Evolutionary conservation across 2,329 filamentous ascomycete genomes (phyloP).

Genomic region (Colletotrichum magnum): DNA sequence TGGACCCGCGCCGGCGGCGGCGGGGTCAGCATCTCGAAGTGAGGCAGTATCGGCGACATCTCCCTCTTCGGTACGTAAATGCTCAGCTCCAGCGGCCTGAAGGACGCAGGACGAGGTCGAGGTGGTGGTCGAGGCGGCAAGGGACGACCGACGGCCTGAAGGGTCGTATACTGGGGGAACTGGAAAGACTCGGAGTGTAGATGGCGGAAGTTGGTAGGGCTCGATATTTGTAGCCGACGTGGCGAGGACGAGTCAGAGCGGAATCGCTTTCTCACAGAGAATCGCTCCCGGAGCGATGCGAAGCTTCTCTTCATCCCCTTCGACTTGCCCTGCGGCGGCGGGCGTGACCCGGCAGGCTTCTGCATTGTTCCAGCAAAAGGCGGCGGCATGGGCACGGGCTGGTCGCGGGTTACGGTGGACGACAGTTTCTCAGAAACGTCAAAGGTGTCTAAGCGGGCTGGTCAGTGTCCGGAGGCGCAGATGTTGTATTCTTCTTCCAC

Average conservation of each 20-base stretch:
- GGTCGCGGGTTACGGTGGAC: slow-evolving; percentile 47
- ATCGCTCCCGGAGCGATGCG: slow-evolving; percentile 55
- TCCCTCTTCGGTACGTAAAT: slow-evolving; percentile 62
- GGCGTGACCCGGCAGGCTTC: slow-evolving; percentile 39
- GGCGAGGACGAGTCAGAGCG: slow-evolving; percentile 58
- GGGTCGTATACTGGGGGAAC: slow-evolving; percentile 48
- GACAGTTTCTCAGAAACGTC: slow-evolving; percentile 45
- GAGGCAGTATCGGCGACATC: slow-evolving; percentile 70
- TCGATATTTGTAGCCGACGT: slow-evolving; percentile 70
- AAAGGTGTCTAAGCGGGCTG: slow-evolving; percentile 42
- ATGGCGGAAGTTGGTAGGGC: slow-evolving; percentile 73
- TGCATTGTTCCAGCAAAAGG: slow-evolving; percentile 47
- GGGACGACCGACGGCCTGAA: slow-evolving; percentile 44
- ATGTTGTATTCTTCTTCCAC: slow-evolving; percentile 5
- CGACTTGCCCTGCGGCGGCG: slow-evolving; percentile 49
- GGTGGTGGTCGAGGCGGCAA: slow-evolving; percentile 44
- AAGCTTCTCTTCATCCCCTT: slow-evolving; percentile 54
- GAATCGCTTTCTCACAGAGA: slow-evolving; percentile 62
- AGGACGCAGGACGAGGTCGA: slow-evolving; percentile 53
- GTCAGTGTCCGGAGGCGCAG: slow-evolving; percentile 28
- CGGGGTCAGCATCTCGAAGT: slow-evolving; percentile 59
- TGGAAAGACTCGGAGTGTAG: slow-evolving; percentile 64
- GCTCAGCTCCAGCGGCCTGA: slow-evolving; percentile 70
- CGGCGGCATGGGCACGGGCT: slow-evolving; percentile 49
- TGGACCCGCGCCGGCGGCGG: slow-evolving; percentile 45